Conservation (phyloP, 306 rosid species). For the Acacia melanoxylon region DNA sequence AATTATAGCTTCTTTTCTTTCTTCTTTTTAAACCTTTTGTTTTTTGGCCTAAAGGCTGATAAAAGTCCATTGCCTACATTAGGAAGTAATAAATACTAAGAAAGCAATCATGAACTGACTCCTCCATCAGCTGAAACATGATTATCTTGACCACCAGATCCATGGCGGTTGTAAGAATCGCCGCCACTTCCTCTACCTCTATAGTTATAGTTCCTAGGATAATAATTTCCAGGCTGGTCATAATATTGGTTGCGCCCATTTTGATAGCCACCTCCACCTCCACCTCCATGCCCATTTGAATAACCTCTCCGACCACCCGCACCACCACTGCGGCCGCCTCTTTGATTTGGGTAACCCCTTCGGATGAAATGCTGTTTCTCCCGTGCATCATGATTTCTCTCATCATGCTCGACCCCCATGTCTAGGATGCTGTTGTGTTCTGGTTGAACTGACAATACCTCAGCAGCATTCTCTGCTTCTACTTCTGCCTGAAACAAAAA, state of each 20-base stretch:
- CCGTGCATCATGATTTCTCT: conserved; percentile 61
- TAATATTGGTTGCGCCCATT: conserved; percentile 73
- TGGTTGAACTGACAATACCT: conserved; percentile 46
- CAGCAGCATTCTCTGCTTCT: conserved; percentile 59
- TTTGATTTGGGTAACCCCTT: conserved; percentile 67
- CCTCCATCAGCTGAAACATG: conserved; percentile 65
- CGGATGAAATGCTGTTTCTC: conserved; percentile 63
- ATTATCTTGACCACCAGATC: conserved; percentile 50
- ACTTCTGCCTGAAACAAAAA: conserved; percentile 52
- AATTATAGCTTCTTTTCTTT: neutral
- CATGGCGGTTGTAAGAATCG: conserved; percentile 54
- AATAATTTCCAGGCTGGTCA: conserved; percentile 84
- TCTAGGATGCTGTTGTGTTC: conserved; percentile 49
- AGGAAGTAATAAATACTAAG: conserved; percentile 42
- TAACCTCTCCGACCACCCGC: conserved; percentile 83
- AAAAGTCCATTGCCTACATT: conserved; percentile 46
- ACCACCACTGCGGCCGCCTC: conserved; percentile 72
- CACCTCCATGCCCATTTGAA: conserved; percentile 75
- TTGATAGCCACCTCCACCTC: conserved; percentile 64
- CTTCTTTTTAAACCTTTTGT: too few species aligned
- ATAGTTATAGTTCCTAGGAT: conserved; percentile 63
- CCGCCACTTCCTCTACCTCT: conserved; percentile 70
- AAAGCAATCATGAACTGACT: conserved; percentile 57
- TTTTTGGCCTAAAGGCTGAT: neutral
- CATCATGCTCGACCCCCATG: conserved; percentile 43